phyloP scores from a whole-genome alignment of 805 yeast species.

The Ogataea paraovalis region DNA sequence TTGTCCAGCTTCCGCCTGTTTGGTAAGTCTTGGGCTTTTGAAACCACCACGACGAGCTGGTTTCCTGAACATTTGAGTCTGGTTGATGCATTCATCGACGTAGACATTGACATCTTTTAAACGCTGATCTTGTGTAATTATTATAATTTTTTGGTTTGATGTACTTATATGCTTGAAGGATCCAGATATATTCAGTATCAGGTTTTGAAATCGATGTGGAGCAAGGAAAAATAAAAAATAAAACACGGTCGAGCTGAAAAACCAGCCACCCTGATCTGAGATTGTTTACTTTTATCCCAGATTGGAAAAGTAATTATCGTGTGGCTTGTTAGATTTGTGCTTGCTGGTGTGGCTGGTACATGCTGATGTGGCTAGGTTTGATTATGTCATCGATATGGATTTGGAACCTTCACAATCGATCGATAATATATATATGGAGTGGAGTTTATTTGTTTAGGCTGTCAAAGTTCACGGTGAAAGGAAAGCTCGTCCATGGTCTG shows the following conservation, averaged over 20 bases:
- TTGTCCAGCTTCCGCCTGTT: constrained; percentile 84
- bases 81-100: neutral
- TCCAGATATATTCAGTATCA: too few species aligned
- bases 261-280: constrained; percentile 2
- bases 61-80: constrained; percentile 24
- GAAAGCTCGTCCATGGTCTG: too few species aligned
- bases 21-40: constrained; percentile 81
- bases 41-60: constrained; percentile 67
- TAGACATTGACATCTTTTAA: neutral
- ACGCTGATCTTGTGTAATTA: neutral
- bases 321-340: neutral
- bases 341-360: too few species aligned
- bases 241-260: neutral
- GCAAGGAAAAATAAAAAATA: neutral
- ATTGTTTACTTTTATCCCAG: constrained; percentile 9
- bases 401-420: too few species aligned
- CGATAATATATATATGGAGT: too few species aligned
- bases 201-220: too few species aligned
- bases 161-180: too few species aligned
- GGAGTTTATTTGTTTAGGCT: too few species aligned
- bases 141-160: too few species aligned
- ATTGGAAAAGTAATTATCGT: constrained; percentile 1
- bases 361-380: neutral
- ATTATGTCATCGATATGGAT: too few species aligned
- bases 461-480: too few species aligned